Base-by-base conservation (phyloP, 2,329 filamentous ascomycete genomes). In the Pseudopyricularia javanii region DNA sequence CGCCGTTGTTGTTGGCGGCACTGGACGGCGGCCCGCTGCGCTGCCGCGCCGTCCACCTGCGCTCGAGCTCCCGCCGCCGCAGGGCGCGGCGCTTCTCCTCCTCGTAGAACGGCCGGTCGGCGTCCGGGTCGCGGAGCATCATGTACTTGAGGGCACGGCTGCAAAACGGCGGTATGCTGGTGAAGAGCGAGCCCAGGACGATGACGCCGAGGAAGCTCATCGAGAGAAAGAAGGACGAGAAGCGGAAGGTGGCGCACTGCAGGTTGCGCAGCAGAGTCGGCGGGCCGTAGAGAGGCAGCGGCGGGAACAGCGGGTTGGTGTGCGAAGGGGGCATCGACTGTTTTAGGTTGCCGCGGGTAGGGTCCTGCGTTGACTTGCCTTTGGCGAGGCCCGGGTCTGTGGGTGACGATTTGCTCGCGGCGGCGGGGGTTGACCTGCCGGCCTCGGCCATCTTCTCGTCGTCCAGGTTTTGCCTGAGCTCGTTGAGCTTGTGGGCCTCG, bases 221-320 rank as follows among this genome's bases (percentile, higher is more conserved):
- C 37, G 89, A 94, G 1, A 95, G 72, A 35, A 90, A 76, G 54
- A 87, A 86, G 0, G 89, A 89, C 0, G 83, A 77, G 2, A 78
- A 58, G 9, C 83, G 77, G 55, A 93, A 86, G 15, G 75, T 69
- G 30, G 75, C 66, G 62, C 80, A 87, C 58, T 91, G 84, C 1
- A 89, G 32, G 32, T 80, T 74, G 49, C 82, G 76, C n/a, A 84
- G 54, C 0, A 78, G 51, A 1, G 85, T 83, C 0, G 89, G 82
- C 0, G 88, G 85, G 0, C 87, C 87, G 60, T 95, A 95, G 1
- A 88, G 71, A 0, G 90, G 90, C 8, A 95, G 67, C 2, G 88
- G 87, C 6, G 90, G 90, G 58, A 96, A 96, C 5, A 95, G 70
- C 3, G 88, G 86, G 59, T 91, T 84, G 2, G 87, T 91, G 57